Evolutionary conservation across 2,329 filamentous ascomycete species (phyloP).

Genomic region (Botrytis squamosa): DNA sequence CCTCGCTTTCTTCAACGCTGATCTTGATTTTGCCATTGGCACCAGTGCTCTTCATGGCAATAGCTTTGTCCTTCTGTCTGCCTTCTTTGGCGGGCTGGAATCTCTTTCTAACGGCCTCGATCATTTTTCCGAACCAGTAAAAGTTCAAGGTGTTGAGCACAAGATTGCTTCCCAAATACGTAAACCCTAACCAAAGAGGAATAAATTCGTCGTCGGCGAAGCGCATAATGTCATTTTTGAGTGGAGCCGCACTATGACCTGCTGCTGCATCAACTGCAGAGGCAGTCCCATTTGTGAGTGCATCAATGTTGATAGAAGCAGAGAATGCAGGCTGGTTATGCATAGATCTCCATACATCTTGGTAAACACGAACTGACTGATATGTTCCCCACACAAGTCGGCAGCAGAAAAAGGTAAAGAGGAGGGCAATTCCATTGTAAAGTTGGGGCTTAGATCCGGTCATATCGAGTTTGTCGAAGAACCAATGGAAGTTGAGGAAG

Average conservation of each 20-base stretch:
- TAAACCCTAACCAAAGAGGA: conserved; percentile 66
- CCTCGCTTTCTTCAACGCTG: conserved; percentile 36
- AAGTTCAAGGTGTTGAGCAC: conserved; percentile 75
- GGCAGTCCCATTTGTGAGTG: conserved; percentile 40
- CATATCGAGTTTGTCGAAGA: conserved; percentile 81
- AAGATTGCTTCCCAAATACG: conserved; percentile 70
- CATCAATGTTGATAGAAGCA: conserved; percentile 37
- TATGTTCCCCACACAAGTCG: conserved; percentile 77
- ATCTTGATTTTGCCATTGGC: conserved; percentile 35
- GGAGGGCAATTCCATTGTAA: conserved; percentile 72
- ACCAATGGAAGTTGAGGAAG: conserved; percentile 89
- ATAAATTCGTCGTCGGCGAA: conserved; percentile 54
- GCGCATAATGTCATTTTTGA: conserved; percentile 45
- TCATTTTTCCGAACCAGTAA: conserved; percentile 88
- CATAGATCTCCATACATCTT: conserved; percentile 64
- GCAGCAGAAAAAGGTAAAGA: conserved; percentile 72
- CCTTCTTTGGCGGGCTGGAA: conserved; percentile 57
- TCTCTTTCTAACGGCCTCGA: conserved; percentile 72
- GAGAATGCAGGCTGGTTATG: conserved; percentile 43
- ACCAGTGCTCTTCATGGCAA: conserved; percentile 34
- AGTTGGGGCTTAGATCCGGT: conserved; percentile 73
- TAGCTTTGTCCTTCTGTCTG: conserved; percentile 37
- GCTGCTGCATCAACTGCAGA: conserved; percentile 39
- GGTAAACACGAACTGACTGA: conserved; percentile 66
- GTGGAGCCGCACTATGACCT: conserved; percentile 34